Percentiles rank a stretch among this genome's conserved stretches.
Evolutionary conservation across 345 rosid genomes (phyloP).

Genomic region (Syzygium oleosum): DNA sequence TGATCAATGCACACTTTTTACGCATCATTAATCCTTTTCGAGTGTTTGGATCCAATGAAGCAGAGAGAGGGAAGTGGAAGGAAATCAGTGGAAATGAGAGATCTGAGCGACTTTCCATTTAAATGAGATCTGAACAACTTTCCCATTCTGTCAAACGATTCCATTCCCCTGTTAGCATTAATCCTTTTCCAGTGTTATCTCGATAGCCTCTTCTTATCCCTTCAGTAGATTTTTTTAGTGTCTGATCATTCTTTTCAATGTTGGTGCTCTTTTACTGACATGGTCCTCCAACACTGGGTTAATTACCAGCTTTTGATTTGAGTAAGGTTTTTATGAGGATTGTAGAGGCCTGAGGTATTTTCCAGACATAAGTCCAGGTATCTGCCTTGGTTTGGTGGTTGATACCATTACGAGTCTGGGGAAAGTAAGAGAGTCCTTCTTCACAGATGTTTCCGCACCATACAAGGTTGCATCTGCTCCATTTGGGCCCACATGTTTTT

Average conservation of each 20-base stretch:
- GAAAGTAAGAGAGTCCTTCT: conserved; percentile 15
- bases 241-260: conserved; percentile 3
- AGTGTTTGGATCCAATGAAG: not conserved
- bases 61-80: not conserved
- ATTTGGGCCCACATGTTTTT: conserved; percentile 16
- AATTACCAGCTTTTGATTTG: not conserved
- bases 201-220: not conserved
- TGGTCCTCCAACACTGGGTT: not conserved
- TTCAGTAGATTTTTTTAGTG: not conserved
- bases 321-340: not conserved
- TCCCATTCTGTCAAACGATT: not conserved
- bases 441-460: conserved; percentile 21
- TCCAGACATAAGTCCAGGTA: conserved; percentile 34
- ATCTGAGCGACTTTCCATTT: not conserved
- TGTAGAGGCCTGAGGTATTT: not conserved
- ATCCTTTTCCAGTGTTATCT: not conserved
- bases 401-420: conserved; percentile 38
- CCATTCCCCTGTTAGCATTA: no score
- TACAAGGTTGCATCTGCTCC: conserved; percentile 20
- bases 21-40: not conserved
- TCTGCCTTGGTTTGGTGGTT: conserved; percentile 15
- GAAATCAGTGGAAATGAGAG: not conserved
- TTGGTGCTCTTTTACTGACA: not conserved
- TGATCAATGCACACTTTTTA: not conserved
- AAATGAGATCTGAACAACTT: not conserved